These are phyloP conservation scores for Clarireedia hainanense DNA, from an alignment of 2,329 filamentous ascomycete genomes.

Conservation along the genomic window DNA sequence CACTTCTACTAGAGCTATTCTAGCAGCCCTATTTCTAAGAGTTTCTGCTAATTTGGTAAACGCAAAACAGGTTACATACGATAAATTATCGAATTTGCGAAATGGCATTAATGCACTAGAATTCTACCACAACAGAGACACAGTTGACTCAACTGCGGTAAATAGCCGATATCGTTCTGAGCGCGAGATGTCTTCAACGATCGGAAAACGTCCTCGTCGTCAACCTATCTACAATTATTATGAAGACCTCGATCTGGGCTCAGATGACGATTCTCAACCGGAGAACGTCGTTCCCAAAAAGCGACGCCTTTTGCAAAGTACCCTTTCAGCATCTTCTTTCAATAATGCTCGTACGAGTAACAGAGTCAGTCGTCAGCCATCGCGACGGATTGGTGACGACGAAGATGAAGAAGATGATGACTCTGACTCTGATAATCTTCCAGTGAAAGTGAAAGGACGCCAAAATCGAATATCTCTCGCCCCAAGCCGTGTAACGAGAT, in stretches of 20 bases:
- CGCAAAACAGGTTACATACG: constrained; percentile 35
- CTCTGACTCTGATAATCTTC: not conserved
- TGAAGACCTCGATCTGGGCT: constrained; percentile 13
- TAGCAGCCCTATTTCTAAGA: not conserved
- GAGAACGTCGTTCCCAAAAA: constrained; percentile 16
- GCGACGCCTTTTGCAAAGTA: constrained; percentile 19
- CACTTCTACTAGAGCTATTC: not conserved
- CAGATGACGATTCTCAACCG: constrained; percentile 15
- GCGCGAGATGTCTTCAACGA: constrained; percentile 11
- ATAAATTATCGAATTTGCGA: constrained; percentile 35
- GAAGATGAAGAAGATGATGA: constrained; percentile 9
- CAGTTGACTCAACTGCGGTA: constrained; percentile 9
- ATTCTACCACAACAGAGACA: constrained; percentile 29
- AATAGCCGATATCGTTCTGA: constrained; percentile 10
- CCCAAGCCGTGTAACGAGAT: constrained; percentile 18
- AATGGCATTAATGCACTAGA: constrained; percentile 40
- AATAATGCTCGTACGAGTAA: constrained; percentile 15
- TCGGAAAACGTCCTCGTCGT: constrained; percentile 19
- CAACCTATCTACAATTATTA: constrained; percentile 16
- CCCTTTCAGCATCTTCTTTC: constrained; percentile 12
- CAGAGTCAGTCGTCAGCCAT: constrained; percentile 13
- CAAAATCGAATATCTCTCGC: not conserved
- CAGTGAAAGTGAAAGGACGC: constrained; percentile 4
- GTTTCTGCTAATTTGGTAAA: not conserved
- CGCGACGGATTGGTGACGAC: constrained; percentile 10